phyloP scores from a whole-genome alignment of 305 asterid species.

The Vinca major region DNA sequence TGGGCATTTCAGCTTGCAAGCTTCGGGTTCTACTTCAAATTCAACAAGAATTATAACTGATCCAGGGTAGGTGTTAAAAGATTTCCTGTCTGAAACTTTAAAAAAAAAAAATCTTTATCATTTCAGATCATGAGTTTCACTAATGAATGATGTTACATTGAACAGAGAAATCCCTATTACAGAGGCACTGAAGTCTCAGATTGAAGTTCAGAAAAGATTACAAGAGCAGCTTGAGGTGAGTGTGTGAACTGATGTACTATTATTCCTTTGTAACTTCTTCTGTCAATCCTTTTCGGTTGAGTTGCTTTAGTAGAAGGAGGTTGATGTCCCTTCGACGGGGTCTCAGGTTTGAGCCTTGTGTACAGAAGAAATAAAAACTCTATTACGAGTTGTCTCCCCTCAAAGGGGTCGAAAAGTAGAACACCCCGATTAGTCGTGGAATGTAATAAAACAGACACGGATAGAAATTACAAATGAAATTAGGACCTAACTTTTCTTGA shows the following conservation, averaged over 20 bases:
- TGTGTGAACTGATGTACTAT: too few relatives aligned
- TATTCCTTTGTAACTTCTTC: not conserved
- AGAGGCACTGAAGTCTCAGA: conserved; percentile 53
- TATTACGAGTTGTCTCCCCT: too few relatives aligned
- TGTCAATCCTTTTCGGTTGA: not conserved
- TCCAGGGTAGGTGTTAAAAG: conserved; percentile 34
- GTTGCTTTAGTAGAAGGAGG: too few relatives aligned
- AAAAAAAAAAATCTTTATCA: not conserved
- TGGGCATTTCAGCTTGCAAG: conserved; percentile 36
- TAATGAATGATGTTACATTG: conserved; percentile 1
- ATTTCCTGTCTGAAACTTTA: not conserved
- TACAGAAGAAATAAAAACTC: too few relatives aligned
- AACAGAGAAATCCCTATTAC: conserved; percentile 52
- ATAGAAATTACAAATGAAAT: too few relatives aligned
- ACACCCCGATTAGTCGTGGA: too few relatives aligned
- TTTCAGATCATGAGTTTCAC: not conserved
- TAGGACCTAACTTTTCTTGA: not conserved
- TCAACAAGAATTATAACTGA: conserved; percentile 45
- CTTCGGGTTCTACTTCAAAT: conserved; percentile 35
- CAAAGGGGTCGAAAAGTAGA: too few relatives aligned
- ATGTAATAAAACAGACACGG: too few relatives aligned
- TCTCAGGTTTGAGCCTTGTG: too few relatives aligned
- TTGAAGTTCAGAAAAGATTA: conserved; percentile 62
- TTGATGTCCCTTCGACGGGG: too few relatives aligned
- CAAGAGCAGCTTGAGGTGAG: conserved; percentile 79